Conservation (phyloP, 129 eudicot genomes). For the Artemisia tridentata region DNA sequence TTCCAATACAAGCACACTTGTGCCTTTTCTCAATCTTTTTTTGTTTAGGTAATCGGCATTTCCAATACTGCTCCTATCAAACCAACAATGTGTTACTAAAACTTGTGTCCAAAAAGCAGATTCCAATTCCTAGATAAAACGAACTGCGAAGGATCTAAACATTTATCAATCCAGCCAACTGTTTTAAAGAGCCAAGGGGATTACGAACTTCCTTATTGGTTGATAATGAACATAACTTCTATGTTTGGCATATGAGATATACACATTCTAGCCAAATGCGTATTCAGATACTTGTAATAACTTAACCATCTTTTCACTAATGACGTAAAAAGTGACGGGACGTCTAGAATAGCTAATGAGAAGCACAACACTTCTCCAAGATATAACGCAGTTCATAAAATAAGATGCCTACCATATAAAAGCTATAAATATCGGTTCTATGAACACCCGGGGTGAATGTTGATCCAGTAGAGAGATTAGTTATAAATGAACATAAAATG, state of each 20-base stretch:
- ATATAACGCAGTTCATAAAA: slow-evolving; percentile 1
- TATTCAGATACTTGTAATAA: background rate
- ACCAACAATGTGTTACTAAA: background rate
- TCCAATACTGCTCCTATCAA: background rate
- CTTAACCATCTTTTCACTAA: background rate
- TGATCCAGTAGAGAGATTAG: background rate
- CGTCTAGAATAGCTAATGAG: slow-evolving; percentile 7
- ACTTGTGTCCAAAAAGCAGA: too few relatives aligned
- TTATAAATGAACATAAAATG: background rate
- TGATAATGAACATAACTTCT: slow-evolving; percentile 14
- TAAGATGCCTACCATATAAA: slow-evolving; percentile 19
- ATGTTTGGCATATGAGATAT: background rate
- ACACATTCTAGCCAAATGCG: background rate
- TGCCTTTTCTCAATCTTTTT: background rate
- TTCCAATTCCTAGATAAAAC: too few relatives aligned
- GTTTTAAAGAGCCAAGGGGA: background rate
- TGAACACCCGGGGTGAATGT: background rate
- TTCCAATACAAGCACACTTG: background rate
- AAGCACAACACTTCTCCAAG: background rate
- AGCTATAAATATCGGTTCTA: background rate
- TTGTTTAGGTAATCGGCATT: too few relatives aligned
- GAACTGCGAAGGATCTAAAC: background rate
- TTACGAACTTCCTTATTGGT: background rate
- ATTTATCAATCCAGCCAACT: slow-evolving; percentile 5
- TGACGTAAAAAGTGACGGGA: background rate